Evolutionary conservation across 768 basidiomycete species (phyloP), one percentile per base, ranked within the genome.

Genomic region (Nidularia pulvinata): DNA sequence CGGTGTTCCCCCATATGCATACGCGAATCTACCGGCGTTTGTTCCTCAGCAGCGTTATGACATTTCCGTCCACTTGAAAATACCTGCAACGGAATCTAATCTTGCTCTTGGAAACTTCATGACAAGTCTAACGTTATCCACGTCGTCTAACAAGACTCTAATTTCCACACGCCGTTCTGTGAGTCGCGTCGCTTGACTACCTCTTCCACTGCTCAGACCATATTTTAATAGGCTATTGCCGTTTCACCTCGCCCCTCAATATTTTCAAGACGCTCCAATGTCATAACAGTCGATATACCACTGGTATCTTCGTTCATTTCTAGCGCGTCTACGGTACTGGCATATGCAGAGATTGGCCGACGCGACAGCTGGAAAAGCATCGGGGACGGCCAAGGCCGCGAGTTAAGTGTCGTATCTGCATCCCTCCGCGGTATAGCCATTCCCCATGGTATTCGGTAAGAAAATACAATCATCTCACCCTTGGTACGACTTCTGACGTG

Each of bases 101-200:
- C 73, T 81, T 60, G 84, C 75, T 4, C 81, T 94, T 2, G 92
- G 92, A 42, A 94, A 94, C 66, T 94, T 93, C 68, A 94, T 94
- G 92, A 73, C 83, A 4, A 79, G 75, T 44, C 64, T 93, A 35
- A 83, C 78, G 1, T 68, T 94, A 30, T 74, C 71, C 2, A 84
- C 85, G 0, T 59, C 74, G 32, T 75, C 77, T 14, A 92, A 92
- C 65, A 81, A 78, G 60, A 88, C 89, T 5, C 69, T 94, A 25
- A 68, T 72, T 4, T 69, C 76, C 13, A 73, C 82, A 52, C 85
- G 89, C 55, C 78, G 82, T 56, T 82, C 91, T 9, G 91, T 93
- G 62, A 62, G 87, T 77, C 16, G 1, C 51, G 47, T 49, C 25
- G 25, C 44, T 33, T 55, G 52, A 48, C 50, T 25, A 25, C 25